Base-by-base conservation (phyloP, 768 basidiomycete genomes). In the Rickenella mellea region DNA sequence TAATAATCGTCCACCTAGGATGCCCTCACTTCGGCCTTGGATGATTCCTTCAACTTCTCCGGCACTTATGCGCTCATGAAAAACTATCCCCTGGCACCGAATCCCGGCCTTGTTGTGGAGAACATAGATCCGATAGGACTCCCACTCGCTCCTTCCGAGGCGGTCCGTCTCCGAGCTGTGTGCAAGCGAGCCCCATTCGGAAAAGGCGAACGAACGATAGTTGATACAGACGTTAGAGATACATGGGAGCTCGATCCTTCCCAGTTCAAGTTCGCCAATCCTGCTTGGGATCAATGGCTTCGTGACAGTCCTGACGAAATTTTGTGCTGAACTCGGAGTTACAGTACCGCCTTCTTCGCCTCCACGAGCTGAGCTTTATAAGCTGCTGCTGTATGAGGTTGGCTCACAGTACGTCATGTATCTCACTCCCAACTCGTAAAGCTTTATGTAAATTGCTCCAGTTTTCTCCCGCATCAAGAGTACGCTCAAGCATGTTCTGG, bases 231-330 rank as follows among this genome's bases (percentile, higher is more conserved):
- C 1, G 69, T 73, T 6, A 55, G 71, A 10, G 65, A 74, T 57
- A 72, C 69, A 5, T 75, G 70, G 70, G 70, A 74, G 48, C 67
- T 75, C 32, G 66, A 70, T 39, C 63, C 68, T 0, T 47, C 45
- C 1, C 50, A 56, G 38, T 54, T 75, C 5, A 48, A 50, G 5
- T 71, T 74, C 41, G 51, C 50, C 8, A 73, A 72, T 48, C 57
- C 63, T 0, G 56, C 52, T 10, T 76, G 73, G 72, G 27, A 42
- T 1, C 27, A 40, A 2, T 74, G 55, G 31, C 39, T 75, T 14
- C 41, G 56, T n/a, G 44, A 49, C 3, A 36, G 57, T 63, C 2
- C 50, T 65, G 2, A 28, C 39, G 8, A 49, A 58, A 14, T 61
- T 68, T 1, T 67, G 65, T 30, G 40, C 51, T 17, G 48, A 53